Base-by-base conservation (phyloP, 1,284 basidiomycete genomes). In the Vanrija sp. region DNA sequence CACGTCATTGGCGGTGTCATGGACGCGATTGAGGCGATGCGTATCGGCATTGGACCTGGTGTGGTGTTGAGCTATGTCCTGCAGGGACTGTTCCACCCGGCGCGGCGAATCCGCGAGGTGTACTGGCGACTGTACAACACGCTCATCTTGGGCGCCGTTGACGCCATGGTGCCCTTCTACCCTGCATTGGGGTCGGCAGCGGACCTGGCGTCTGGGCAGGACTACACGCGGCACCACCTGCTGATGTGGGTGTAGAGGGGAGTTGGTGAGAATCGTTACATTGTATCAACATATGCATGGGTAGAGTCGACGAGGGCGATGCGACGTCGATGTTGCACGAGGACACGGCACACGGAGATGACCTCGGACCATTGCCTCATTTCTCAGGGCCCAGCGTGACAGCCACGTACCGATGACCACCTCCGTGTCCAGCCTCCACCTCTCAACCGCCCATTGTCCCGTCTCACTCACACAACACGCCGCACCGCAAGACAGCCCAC, bases 1-100 rank as follows among this genome's bases (percentile, higher is more conserved):
- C 96, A 99, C 78, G 94, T 99, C 57, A 98, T 98, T 63, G 92
- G 92, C 35, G 90, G 91, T 4, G 89, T 95, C 47, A 93, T 94
- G 89, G 92, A 95, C 49, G 93, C 93, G 1, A 83, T 98, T 67
- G 96, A 98, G 76, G 89, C 89, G 3, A 96, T 98, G 90, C 84
- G 94, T 20, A 87, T 98, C 41, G 92, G 92, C 7, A 79, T 98
- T 23, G 96, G 96, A 1, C 92, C 95, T 0, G 96, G 96, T 35
- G 84, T 97, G 5, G 79, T 98, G 31, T 79, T 98, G 61, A 88
- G 55, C 14, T 77, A 75, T 54, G 85, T 87, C 27, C 78, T 94
- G n/a, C 90, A 94, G 73, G 93, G 93, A 2, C 76, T 97, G 53
- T 95, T 91, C 83, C 93, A 96, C 68, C 95, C 95, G 0, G 94